A percentile compares a stretch with the other conserved stretches of the same genome.
Evolutionary conservation across 108 stramenopile species (phyloP).

Genomic region (Pseudonitzschia multiseries): DNA sequence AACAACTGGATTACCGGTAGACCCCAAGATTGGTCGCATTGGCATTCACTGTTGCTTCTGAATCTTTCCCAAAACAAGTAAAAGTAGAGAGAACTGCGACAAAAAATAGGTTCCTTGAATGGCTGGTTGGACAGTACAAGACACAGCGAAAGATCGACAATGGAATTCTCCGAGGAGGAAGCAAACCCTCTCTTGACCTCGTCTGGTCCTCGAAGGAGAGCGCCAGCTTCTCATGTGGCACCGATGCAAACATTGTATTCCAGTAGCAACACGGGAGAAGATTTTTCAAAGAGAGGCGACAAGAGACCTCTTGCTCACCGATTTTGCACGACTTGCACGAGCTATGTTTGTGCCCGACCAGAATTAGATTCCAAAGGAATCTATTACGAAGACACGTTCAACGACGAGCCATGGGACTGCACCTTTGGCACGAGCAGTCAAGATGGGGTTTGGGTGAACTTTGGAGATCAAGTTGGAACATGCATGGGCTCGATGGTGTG

Average conservation of each 20-base stretch:
- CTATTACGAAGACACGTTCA: slow-evolving; percentile 66
- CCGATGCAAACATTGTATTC: slow-evolving; percentile 3
- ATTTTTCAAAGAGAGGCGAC: not conserved
- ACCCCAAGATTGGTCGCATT: too few relatives aligned
- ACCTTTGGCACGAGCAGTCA: slow-evolving; percentile 63
- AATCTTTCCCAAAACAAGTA: too few relatives aligned
- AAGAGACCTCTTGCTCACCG: not conserved
- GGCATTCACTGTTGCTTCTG: too few relatives aligned
- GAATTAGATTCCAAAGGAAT: slow-evolving; percentile 5
- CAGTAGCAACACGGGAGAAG: not conserved
- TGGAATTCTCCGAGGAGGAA: slow-evolving; percentile 4
- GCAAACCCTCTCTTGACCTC: slow-evolving; percentile 4
- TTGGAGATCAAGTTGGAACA: slow-evolving; percentile 69
- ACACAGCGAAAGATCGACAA: not conserved
- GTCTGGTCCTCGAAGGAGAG: slow-evolving; percentile 8
- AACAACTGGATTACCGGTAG: too few relatives aligned
- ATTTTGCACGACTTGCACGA: not conserved
- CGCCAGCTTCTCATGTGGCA: not conserved
- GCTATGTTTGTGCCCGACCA: slow-evolving; percentile 23
- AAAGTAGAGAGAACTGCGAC: not conserved
- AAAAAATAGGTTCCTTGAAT: not conserved
- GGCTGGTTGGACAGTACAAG: not conserved
- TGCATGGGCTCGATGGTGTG: slow-evolving; percentile 80
- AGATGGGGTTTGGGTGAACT: slow-evolving; percentile 82
- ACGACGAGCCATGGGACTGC: slow-evolving; percentile 67